phyloP scores from a whole-genome alignment of 2,329 filamentous ascomycete genomes.

The Paecilomyces formosus region DNA sequence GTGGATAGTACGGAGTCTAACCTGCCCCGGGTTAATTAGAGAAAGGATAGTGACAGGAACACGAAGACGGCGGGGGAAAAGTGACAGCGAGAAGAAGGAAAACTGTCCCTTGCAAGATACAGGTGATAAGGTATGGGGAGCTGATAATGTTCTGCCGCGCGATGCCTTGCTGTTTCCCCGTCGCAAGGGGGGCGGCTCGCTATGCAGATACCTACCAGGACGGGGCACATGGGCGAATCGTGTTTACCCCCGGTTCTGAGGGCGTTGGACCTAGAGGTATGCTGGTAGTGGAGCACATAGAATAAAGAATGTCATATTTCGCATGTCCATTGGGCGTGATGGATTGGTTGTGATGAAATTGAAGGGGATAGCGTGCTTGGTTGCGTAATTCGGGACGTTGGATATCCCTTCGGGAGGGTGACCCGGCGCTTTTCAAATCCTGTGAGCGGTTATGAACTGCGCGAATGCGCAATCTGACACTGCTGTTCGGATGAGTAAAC shows the following conservation, averaged over 20 bases:
- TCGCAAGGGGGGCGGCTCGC: background rate
- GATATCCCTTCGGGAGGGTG: background rate
- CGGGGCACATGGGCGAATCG: background rate
- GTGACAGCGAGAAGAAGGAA: background rate
- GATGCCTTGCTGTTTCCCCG: background rate
- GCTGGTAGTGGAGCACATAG: background rate
- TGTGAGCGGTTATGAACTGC: background rate
- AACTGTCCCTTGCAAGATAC: background rate
- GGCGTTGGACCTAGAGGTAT: background rate
- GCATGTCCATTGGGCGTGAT: background rate
- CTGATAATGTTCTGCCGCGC: conserved; percentile 1
- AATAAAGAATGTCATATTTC: background rate
- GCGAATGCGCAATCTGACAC: too few species aligned
- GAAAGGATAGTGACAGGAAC: too few species aligned
- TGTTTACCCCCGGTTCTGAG: background rate
- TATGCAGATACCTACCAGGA: background rate
- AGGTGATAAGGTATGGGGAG: background rate
- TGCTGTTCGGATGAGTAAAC: background rate
- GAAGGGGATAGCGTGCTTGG: background rate
- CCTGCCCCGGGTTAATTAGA: too few species aligned
- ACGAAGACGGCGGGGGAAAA: too few species aligned
- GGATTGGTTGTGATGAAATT: background rate
- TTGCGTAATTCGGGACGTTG: background rate
- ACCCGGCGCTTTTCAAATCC: background rate
- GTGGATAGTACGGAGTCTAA: background rate